Evolutionary conservation across 2,329 filamentous ascomycete species (phyloP).

Genomic region (Madurella fahalii): DNA sequence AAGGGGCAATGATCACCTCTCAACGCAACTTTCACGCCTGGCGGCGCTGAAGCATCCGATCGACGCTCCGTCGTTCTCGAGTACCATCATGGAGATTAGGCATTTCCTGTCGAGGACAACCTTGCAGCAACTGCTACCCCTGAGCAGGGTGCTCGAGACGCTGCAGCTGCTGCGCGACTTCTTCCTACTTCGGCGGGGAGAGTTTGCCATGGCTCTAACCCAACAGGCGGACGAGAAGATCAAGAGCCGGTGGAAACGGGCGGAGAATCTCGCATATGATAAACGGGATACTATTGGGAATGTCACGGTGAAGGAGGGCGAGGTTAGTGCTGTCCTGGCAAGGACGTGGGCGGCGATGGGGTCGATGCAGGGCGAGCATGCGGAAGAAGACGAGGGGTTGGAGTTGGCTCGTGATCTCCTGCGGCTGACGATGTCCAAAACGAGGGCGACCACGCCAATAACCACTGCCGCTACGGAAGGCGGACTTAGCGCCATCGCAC

Average conservation of each 20-base stretch:
- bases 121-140: slow-evolving; percentile 75
- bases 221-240: slow-evolving; percentile 79
- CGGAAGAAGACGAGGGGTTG: slow-evolving; percentile 76
- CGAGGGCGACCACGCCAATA: slow-evolving; percentile 36
- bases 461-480: slow-evolving; percentile 33
- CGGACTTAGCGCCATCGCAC: slow-evolving; percentile 35
- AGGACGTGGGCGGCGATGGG: slow-evolving; percentile 77
- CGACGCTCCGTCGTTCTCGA: slow-evolving; percentile 64
- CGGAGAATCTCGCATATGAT: slow-evolving; percentile 55
- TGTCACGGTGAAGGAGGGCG: slow-evolving; percentile 77
- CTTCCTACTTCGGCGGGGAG: slow-evolving; percentile 80
- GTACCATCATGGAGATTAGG: slow-evolving; percentile 70
- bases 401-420: slow-evolving; percentile 78
- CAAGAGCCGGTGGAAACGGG: slow-evolving; percentile 65
- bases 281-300: slow-evolving; percentile 57
- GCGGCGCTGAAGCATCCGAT: slow-evolving; percentile 69
- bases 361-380: slow-evolving; percentile 64
- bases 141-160: slow-evolving; percentile 70
- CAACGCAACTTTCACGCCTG: slow-evolving; percentile 65
- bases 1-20: slow-evolving; percentile 56
- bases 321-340: slow-evolving; percentile 71
- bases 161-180: slow-evolving; percentile 78
- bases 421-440: slow-evolving; percentile 59
- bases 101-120: slow-evolving; percentile 79
- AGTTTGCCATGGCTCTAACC: slow-evolving; percentile 85